These are phyloP conservation scores for Pseudogymnoascus sp. DNA, from an alignment of 2,329 filamentous ascomycete genomes.

Conservation along the genomic window DNA sequence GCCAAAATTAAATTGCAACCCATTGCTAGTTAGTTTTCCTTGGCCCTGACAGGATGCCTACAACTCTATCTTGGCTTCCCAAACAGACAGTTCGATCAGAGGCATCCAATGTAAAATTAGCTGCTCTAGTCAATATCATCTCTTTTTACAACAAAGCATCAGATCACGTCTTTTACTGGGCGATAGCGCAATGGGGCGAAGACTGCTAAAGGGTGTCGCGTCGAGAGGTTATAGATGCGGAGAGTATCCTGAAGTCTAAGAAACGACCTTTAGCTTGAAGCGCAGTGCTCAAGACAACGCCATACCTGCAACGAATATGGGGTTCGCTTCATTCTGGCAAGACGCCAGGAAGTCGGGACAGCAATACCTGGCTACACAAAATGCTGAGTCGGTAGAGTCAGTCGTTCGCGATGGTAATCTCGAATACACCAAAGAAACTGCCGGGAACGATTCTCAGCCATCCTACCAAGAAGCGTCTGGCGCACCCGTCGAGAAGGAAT, in stretches of 20 bases:
- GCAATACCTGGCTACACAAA: slow-evolving; percentile 4
- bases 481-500: slow-evolving; percentile 50
- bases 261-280: background rate
- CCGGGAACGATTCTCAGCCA: slow-evolving; percentile 38
- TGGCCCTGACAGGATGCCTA: slow-evolving; percentile 2
- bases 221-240: background rate
- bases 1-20: background rate
- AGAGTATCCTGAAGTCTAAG: background rate
- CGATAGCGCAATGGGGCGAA: slow-evolving; percentile 1
- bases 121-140: background rate
- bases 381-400: background rate
- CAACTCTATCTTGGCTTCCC: background rate
- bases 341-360: slow-evolving; percentile 5
- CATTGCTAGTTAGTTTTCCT: background rate
- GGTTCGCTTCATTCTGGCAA: slow-evolving; percentile 4
- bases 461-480: slow-evolving; percentile 53
- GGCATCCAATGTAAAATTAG: background rate
- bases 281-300: background rate
- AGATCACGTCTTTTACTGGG: background rate
- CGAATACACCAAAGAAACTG: slow-evolving; percentile 22
- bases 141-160: background rate
- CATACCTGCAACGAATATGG: background rate
- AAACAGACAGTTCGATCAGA: background rate
- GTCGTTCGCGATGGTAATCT: slow-evolving; percentile 14
- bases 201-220: background rate